These are phyloP conservation scores for Gynostemma pentaphyllum DNA, from an alignment of 306 rosid species.

Conservation along the genomic window DNA sequence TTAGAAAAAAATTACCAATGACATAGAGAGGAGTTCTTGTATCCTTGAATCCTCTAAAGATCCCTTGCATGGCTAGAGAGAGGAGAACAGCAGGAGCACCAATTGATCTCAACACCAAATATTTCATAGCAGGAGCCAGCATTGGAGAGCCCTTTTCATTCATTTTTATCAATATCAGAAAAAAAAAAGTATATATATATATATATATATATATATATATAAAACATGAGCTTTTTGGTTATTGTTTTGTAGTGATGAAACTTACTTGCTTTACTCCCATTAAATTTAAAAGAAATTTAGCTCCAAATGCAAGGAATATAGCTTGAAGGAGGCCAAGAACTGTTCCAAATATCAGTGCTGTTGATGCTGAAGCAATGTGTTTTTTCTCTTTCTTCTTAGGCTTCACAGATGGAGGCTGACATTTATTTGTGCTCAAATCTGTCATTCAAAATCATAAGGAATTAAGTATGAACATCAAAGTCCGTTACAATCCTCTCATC, in stretches of 20 bases:
- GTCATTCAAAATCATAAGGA: background rate
- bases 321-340: slow-evolving; percentile 80
- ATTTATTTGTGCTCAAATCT: slow-evolving; percentile 1
- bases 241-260: slow-evolving; percentile 4
- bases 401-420: slow-evolving; percentile 10
- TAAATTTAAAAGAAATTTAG: slow-evolving; percentile 52
- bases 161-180: background rate
- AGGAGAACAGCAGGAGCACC: slow-evolving; percentile 99
- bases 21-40: slow-evolving; percentile 91
- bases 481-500: too few relatives aligned
- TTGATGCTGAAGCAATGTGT: slow-evolving; percentile 81
- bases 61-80: slow-evolving; percentile 92
- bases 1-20: slow-evolving; percentile 62
- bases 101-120: slow-evolving; percentile 65
- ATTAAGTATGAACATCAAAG: background rate
- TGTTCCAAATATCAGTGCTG: slow-evolving; percentile 77
- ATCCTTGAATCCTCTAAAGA: slow-evolving; percentile 91
- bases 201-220: background rate
- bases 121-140: slow-evolving; percentile 63
- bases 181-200: background rate
- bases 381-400: slow-evolving; percentile 31
- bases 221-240: background rate
- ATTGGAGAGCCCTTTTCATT: slow-evolving; percentile 58
- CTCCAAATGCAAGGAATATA: slow-evolving; percentile 45
- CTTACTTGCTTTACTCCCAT: slow-evolving; percentile 87